Conservation (phyloP, 257 asterid species). For the Plantago major region DNA sequence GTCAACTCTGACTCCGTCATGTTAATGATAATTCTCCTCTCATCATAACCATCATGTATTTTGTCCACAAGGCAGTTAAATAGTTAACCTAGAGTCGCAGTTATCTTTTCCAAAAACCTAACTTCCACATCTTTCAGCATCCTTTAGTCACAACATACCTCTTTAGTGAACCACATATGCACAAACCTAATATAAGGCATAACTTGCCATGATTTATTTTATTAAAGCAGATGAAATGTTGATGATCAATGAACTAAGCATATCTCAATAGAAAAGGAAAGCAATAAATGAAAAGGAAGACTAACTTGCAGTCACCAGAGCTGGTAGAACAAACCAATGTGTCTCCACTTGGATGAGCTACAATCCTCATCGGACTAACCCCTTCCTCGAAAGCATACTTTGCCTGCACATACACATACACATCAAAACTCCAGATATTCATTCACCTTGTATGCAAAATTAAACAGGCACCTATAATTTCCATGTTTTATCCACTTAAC, state of each 20-base stretch:
- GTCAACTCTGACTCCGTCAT: too few species aligned
- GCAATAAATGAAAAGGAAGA: neutral
- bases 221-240: too few species aligned
- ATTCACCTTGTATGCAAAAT: neutral
- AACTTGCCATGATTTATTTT: too few species aligned
- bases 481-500: neutral
- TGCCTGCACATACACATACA: slow-evolving; percentile 45
- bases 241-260: too few species aligned
- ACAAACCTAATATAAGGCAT: too few species aligned
- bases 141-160: too few species aligned
- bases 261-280: too few species aligned
- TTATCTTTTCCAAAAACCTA: too few species aligned
- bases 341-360: slow-evolving; percentile 84
- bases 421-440: neutral
- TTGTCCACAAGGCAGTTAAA: neutral
- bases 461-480: too few species aligned
- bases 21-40: too few species aligned
- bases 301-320: slow-evolving; percentile 92
- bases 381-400: slow-evolving; percentile 65
- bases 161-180: too few species aligned
- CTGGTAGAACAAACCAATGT: slow-evolving; percentile 79
- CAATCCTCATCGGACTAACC: slow-evolving; percentile 56
- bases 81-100: neutral
- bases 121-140: too few species aligned
- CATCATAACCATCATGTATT: neutral